These are phyloP conservation scores for Kwoniella mangroviensis DNA, from an alignment of 768 basidiomycete genomes.

Conservation along the genomic window DNA sequence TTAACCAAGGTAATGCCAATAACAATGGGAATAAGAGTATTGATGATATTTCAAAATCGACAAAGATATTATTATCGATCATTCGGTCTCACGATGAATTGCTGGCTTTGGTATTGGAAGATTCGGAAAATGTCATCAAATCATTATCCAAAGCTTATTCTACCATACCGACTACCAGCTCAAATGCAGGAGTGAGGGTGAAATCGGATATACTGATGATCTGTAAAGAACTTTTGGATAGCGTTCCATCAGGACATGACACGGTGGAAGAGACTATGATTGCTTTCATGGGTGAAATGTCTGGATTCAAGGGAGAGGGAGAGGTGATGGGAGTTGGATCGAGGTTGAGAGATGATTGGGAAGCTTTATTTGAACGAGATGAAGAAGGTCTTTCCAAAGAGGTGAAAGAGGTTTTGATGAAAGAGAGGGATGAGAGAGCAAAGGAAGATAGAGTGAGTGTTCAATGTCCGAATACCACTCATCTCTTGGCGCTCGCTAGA, in stretches of 20 bases:
- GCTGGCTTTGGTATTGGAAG: conserved; percentile 28
- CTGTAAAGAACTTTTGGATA: conserved; percentile 20
- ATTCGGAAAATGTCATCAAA: conserved; percentile 39
- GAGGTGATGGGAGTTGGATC: neutral
- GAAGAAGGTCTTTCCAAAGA: conserved; percentile 17
- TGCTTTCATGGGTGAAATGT: conserved; percentile 17
- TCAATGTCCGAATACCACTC: no score
- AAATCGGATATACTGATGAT: conserved; percentile 38
- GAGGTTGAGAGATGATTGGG: conserved; percentile 15
- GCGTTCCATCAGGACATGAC: conserved; percentile 14
- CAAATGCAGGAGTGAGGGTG: neutral
- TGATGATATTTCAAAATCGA: conserved; percentile 16
- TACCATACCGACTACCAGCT: neutral
- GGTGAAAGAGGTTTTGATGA: conserved; percentile 20
- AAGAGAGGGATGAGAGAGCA: conserved; percentile 24
- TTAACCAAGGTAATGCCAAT: conserved; percentile 4
- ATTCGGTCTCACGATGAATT: conserved; percentile 44
- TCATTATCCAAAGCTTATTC: conserved; percentile 30
- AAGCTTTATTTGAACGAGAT: conserved; percentile 5
- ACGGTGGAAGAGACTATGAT: conserved; percentile 20
- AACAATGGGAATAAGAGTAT: neutral
- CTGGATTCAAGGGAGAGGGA: neutral
- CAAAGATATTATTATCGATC: conserved; percentile 26
- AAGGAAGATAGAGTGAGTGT: conserved; percentile 33
- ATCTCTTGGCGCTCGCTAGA: neutral